Percentiles rank a stretch among this genome's conserved stretches.
phyloP scores from a whole-genome alignment of 495 filamentous ascomycete genomes.

The Penicillium egyptiacum region DNA sequence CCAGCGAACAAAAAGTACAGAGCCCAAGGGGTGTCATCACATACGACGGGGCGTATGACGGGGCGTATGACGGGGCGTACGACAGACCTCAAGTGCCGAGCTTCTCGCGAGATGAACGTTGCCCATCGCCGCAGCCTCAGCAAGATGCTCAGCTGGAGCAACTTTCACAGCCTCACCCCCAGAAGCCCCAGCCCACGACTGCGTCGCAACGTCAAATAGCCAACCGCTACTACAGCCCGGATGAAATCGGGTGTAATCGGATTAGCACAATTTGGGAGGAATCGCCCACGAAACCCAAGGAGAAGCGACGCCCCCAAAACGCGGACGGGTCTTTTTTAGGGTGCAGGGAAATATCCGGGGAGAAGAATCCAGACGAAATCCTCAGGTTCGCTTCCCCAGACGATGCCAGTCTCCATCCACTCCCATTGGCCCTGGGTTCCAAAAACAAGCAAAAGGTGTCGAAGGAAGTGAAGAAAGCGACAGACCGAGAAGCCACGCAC shows the following conservation, averaged over 20 bases:
- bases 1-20: slow-evolving; percentile 9
- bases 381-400: slow-evolving; percentile 37
- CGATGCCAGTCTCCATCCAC: slow-evolving; percentile 30
- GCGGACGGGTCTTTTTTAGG: slow-evolving; percentile 50
- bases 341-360: slow-evolving; percentile 43
- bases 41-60: slow-evolving; percentile 32
- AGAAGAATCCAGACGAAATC: slow-evolving; percentile 46
- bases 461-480: slow-evolving; percentile 16
- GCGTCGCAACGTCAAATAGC: slow-evolving; percentile 6
- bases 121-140: not conserved
- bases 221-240: slow-evolving; percentile 42
- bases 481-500: slow-evolving; percentile 12
- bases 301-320: slow-evolving; percentile 23
- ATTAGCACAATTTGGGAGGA: slow-evolving; percentile 46
- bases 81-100: slow-evolving; percentile 20
- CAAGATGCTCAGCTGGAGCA: not conserved
- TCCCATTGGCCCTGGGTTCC: slow-evolving; percentile 24
- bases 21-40: slow-evolving; percentile 15
- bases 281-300: slow-evolving; percentile 29
- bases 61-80: slow-evolving; percentile 31
- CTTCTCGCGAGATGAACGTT: slow-evolving; percentile 10
- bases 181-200: slow-evolving; percentile 1
- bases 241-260: slow-evolving; percentile 44
- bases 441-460: slow-evolving; percentile 31
- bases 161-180: not conserved